Evolutionary conservation across 2,329 filamentous ascomycete species (phyloP).

Genomic region (Clathrospora elynae): DNA sequence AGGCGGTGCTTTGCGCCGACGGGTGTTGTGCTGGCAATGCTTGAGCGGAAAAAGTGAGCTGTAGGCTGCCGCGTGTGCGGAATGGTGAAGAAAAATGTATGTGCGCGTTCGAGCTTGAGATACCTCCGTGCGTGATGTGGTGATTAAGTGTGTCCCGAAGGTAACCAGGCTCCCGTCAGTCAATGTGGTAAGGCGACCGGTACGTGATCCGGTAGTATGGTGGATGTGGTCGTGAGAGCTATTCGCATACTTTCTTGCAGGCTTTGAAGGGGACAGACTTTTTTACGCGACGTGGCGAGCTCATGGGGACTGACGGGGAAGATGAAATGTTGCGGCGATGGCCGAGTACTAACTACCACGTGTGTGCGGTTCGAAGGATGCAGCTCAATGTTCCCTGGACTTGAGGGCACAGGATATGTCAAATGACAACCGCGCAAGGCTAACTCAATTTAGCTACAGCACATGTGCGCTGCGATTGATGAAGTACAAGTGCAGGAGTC

Average conservation of each 20-base stretch:
- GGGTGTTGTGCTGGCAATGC: slow-evolving; percentile 10
- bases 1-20: not conserved
- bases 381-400: slow-evolving; percentile 12
- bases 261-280: slow-evolving; percentile 2
- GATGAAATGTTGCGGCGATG: slow-evolving; percentile 10
- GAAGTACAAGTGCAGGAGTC: slow-evolving; percentile 12
- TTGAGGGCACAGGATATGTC: slow-evolving; percentile 8
- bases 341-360: not conserved
- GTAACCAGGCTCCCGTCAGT: slow-evolving; percentile 20
- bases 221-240: slow-evolving; percentile 2
- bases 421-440: slow-evolving; percentile 10
- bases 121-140: slow-evolving; percentile 15
- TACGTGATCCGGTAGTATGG: slow-evolving; percentile 12
- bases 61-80: slow-evolving; percentile 16
- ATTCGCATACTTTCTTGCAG: slow-evolving; percentile 21
- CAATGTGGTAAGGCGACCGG: slow-evolving; percentile 9
- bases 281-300: slow-evolving; percentile 4
- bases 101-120: slow-evolving; percentile 4
- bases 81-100: slow-evolving; percentile 1
- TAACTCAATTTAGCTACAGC: slow-evolving; percentile 19
- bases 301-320: slow-evolving; percentile 8
- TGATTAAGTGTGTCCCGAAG: slow-evolving; percentile 4
- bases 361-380: not conserved
- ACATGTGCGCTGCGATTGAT: slow-evolving; percentile 19
- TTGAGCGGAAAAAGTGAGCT: slow-evolving; percentile 2